Percentiles rank a stretch among this genome's conserved stretches.
phyloP scores from a whole-genome alignment of 202 grass and related monocot genomes.

The Carex arenaria region DNA sequence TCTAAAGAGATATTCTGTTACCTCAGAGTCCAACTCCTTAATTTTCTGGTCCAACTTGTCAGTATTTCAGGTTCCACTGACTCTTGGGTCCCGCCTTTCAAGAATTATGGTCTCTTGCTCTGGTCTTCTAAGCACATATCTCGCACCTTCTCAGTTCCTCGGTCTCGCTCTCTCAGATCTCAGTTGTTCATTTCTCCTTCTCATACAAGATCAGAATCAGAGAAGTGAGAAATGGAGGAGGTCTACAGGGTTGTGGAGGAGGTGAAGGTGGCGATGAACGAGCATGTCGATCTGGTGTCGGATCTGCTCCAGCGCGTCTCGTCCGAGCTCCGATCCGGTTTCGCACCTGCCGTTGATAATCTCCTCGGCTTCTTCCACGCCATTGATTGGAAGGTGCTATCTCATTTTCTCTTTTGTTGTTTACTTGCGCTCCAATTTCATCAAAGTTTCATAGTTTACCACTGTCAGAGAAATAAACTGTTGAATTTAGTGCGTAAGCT shows the following conservation, averaged over 20 bases:
- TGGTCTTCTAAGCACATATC: not conserved
- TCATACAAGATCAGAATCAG: not conserved
- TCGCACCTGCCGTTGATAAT: slow-evolving; percentile 60
- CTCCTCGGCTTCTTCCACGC: slow-evolving; percentile 92
- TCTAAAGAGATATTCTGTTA: no score
- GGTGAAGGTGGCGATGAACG: slow-evolving; percentile 64
- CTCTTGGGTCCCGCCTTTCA: not conserved
- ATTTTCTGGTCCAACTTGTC: not conserved
- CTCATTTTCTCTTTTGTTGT: not conserved
- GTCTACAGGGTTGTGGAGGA: slow-evolving; percentile 51
- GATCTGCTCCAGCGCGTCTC: slow-evolving; percentile 72
- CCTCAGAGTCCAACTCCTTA: no score
- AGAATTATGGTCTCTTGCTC: not conserved
- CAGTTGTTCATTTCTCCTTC: slow-evolving; percentile 1
- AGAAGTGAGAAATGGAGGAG: slow-evolving; percentile 12
- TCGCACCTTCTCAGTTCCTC: not conserved
- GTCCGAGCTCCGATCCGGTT: slow-evolving; percentile 64
- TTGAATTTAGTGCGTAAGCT: not conserved
- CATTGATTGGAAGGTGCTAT: slow-evolving; percentile 79
- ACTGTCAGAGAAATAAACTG: not conserved
- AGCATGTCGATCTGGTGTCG: slow-evolving; percentile 69
- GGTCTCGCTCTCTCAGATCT: not conserved
- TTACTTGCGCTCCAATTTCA: not conserved
- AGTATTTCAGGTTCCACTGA: not conserved
- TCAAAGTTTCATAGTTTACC: not conserved